phyloP scores from a whole-genome alignment of 2,329 filamentous ascomycete species.

The Pestalotiopsis fici region DNA sequence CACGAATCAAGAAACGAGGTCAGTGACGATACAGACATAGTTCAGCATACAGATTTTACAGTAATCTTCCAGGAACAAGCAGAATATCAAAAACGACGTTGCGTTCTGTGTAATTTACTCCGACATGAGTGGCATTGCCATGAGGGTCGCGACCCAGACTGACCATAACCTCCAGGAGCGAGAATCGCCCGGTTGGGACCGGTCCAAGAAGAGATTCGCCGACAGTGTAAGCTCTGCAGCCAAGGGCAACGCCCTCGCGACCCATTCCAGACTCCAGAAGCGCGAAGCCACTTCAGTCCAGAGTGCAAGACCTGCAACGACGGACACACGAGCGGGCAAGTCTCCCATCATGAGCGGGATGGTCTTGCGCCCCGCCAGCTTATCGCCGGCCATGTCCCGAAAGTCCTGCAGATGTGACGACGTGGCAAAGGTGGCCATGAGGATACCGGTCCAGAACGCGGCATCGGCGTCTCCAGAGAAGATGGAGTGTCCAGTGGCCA shows the following conservation, averaged over 20 bases:
- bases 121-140: background rate
- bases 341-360: constrained; percentile 12
- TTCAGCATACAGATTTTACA: too few species aligned
- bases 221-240: background rate
- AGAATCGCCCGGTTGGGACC: background rate
- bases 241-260: background rate
- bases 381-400: constrained; percentile 14
- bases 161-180: constrained; percentile 5
- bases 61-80: too few species aligned
- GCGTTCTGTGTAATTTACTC: background rate
- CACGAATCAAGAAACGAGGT: too few species aligned
- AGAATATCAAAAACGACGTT: too few species aligned
- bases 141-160: background rate
- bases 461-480: constrained; percentile 5
- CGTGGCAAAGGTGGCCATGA: constrained; percentile 7
- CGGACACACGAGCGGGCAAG: background rate
- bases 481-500: constrained; percentile 9
- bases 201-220: background rate
- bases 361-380: constrained; percentile 7
- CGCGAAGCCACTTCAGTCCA: constrained; percentile 7
- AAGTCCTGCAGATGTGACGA: constrained; percentile 14
- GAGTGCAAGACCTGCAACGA: background rate
- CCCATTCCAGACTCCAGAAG: constrained; percentile 8
- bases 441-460: constrained; percentile 1
- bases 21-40: too few species aligned